Conservation (phyloP, 345 rosid genomes). For the Hibiscus mutabilis region DNA sequence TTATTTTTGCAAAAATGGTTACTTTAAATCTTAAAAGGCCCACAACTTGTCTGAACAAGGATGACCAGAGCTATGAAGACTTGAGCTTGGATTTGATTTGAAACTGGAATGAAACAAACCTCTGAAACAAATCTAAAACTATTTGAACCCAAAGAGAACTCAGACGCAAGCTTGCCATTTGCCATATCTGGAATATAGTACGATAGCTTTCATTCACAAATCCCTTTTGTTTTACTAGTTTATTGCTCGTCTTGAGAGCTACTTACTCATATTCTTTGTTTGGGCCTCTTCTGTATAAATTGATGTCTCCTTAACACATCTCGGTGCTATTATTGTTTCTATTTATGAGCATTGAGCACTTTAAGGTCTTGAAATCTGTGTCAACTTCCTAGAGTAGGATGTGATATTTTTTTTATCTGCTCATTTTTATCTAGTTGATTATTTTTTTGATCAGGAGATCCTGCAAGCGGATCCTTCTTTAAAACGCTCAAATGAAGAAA, state of each 20-base stretch:
- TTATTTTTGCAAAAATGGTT: not conserved
- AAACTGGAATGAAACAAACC: not conserved
- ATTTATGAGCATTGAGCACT: not conserved
- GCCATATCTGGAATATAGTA: not conserved
- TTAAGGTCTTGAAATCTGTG: constrained; percentile 2
- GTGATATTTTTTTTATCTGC: not conserved
- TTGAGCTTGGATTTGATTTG: not conserved
- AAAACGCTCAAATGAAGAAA: constrained; percentile 63
- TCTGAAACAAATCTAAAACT: not conserved
- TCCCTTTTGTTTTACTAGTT: not conserved
- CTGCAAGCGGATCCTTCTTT: constrained; percentile 56
- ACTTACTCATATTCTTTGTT: not conserved
- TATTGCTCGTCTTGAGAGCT: not conserved
- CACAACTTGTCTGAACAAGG: not conserved
- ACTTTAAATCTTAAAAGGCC: not conserved
- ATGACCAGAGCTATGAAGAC: not conserved
- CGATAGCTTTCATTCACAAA: not conserved
- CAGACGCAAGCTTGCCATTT: not conserved
- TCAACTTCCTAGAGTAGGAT: not conserved
- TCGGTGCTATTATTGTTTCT: not conserved
- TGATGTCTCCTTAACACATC: not conserved
- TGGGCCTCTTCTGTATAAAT: not conserved
- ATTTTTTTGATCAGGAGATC: constrained; percentile 43
- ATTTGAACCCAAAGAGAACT: not conserved
- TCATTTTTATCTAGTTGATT: not conserved